phyloP scores from a whole-genome alignment of 2,329 filamentous ascomycete genomes.

The Penicillium sp. region DNA sequence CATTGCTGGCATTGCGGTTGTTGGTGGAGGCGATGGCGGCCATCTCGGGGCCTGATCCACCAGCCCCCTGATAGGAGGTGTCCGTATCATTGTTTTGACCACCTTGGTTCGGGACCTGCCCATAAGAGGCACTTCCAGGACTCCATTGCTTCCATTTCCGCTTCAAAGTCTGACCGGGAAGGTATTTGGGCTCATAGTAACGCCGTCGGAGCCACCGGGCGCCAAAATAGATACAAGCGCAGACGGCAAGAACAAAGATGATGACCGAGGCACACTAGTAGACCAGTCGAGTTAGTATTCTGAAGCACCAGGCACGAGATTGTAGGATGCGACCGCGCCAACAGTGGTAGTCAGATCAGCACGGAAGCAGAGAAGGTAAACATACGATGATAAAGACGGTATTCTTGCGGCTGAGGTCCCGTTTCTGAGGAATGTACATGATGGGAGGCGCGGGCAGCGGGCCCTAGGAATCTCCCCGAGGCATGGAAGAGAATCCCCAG shows the following conservation, averaged over 20 bases:
- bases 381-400: constrained; percentile 41
- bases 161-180: constrained; percentile 59
- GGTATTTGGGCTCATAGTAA: constrained; percentile 57
- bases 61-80: constrained; percentile 38
- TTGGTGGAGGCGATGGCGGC: constrained; percentile 24
- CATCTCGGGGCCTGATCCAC: constrained; percentile 39
- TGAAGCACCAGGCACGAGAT: not conserved
- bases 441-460: constrained; percentile 21
- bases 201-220: constrained; percentile 52
- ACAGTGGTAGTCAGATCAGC: constrained; percentile 8
- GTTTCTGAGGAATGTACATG: constrained; percentile 36
- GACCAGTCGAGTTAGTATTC: constrained; percentile 15
- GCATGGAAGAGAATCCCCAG: constrained; percentile 23
- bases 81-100: constrained; percentile 26
- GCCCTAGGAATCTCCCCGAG: constrained; percentile 27
- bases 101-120: constrained; percentile 43
- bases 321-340: not conserved
- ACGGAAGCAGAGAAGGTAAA: constrained; percentile 14
- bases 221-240: constrained; percentile 43
- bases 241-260: constrained; percentile 40
- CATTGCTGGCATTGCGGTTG: constrained; percentile 24
- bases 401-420: constrained; percentile 29
- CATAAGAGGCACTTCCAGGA: constrained; percentile 48
- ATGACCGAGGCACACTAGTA: constrained; percentile 38
- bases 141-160: constrained; percentile 59